Evolutionary conservation across 192 early-diverging fungal species (phyloP).

Genomic region (Backusella sp.): DNA sequence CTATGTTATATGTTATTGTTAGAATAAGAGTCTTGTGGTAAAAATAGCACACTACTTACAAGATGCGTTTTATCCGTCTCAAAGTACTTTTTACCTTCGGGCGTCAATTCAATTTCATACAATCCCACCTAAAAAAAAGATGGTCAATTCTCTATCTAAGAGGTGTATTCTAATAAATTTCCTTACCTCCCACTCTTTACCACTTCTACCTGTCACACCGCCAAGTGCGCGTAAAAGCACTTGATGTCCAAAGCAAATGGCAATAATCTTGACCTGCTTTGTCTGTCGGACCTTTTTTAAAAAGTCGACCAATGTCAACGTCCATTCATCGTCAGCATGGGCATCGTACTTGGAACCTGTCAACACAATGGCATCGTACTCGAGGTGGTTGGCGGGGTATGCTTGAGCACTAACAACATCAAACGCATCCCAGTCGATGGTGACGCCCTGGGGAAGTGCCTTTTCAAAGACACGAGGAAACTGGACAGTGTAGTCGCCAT

Average conservation of each 20-base stretch:
- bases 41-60: constrained; percentile 1
- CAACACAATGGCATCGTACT: constrained; percentile 53
- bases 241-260: constrained; percentile 88
- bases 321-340: constrained; percentile 70
- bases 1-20: constrained; percentile 17
- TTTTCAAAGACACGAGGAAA: constrained; percentile 35
- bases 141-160: not conserved
- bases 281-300: constrained; percentile 38
- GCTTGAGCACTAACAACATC: constrained; percentile 46
- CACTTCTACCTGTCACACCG: constrained; percentile 54
- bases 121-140: constrained; percentile 44
- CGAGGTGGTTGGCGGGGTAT: constrained; percentile 19
- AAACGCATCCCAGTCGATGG: constrained; percentile 27
- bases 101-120: constrained; percentile 35
- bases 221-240: constrained; percentile 69
- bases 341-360: constrained; percentile 60
- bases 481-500: constrained; percentile 46
- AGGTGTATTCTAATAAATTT: not conserved
- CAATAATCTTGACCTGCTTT: constrained; percentile 51
- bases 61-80: constrained; percentile 18
- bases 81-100: constrained; percentile 36
- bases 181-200: constrained; percentile 75
- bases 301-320: constrained; percentile 54
- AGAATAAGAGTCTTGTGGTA: too few relatives aligned
- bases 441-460: constrained; percentile 23